Percentiles rank a stretch among this genome's conserved stretches.
phyloP scores from a whole-genome alignment of 352 stramenopile species.

The Globisporangium cylindrosporum region DNA sequence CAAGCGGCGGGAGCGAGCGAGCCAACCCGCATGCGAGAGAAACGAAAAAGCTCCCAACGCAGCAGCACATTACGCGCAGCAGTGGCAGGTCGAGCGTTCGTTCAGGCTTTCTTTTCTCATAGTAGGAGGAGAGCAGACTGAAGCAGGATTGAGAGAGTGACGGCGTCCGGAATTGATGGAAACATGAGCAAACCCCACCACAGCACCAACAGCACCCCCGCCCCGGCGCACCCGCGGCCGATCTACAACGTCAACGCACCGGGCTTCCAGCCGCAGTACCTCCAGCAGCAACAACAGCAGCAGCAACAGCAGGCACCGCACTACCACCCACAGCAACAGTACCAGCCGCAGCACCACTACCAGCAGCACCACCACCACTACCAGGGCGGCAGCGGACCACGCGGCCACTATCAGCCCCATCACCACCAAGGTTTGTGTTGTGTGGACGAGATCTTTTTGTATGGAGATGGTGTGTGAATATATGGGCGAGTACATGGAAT shows the following conservation, averaged over 20 bases:
- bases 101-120: constrained; percentile 1
- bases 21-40: constrained; percentile 2
- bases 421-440: constrained; percentile 36
- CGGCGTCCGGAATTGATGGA: constrained; percentile 32
- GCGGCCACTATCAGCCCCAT: constrained; percentile 37
- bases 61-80: constrained; percentile 4
- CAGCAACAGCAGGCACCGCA: constrained; percentile 36
- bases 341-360: constrained; percentile 18
- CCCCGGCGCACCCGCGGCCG: constrained; percentile 14
- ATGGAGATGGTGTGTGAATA: background rate
- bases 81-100: constrained; percentile 14
- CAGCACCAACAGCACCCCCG: constrained; percentile 15
- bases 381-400: constrained; percentile 27
- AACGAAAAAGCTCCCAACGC: constrained; percentile 14
- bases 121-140: background rate
- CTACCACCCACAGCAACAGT: constrained; percentile 24
- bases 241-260: constrained; percentile 31
- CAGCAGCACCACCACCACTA: constrained; percentile 35
- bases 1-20: background rate
- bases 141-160: background rate
- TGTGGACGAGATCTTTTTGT: background rate
- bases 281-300: constrained; percentile 27
- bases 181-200: constrained; percentile 47
- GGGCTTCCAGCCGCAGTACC: constrained; percentile 38
- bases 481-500: background rate